Evolutionary conservation across 2,329 filamentous ascomycete species (phyloP).

Genomic region (Teratosphaeriaceae sp.): DNA sequence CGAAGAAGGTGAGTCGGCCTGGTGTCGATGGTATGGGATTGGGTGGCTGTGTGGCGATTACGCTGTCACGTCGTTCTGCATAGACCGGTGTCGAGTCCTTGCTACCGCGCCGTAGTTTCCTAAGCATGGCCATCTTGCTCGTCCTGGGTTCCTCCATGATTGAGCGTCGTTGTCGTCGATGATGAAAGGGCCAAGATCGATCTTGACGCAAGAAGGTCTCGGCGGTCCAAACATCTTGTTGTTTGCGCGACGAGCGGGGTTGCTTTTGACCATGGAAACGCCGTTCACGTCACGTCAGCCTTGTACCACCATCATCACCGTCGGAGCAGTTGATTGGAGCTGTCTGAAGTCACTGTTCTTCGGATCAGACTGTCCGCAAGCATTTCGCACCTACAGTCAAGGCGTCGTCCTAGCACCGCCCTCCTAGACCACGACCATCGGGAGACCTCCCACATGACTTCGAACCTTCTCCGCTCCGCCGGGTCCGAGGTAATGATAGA

Average conservation of each 20-base stretch:
- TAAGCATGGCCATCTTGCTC: constrained; percentile 10
- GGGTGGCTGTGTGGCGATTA: constrained; percentile 7
- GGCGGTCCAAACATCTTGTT: no score
- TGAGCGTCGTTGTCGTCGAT: background rate
- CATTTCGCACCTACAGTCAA: no score
- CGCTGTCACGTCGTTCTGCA: background rate
- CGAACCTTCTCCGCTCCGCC: constrained; percentile 1
- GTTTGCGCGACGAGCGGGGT: no score
- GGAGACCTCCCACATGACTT: background rate
- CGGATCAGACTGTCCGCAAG: no score
- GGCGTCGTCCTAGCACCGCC: no score
- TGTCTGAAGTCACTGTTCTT: no score
- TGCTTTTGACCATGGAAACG: background rate
- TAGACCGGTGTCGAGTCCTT: constrained; percentile 9
- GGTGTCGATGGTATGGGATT: background rate
- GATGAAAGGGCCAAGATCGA: background rate
- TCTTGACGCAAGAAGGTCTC: background rate
- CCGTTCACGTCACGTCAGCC: background rate
- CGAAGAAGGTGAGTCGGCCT: constrained; percentile 20
- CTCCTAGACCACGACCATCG: no score
- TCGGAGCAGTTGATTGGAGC: no score
- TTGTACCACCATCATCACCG: background rate
- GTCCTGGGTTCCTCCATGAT: background rate
- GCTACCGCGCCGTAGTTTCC: constrained; percentile 16
- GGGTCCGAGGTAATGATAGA: constrained; percentile 3